These are phyloP conservation scores for Crucihimalaya himalaica DNA, from an alignment of 345 rosid genomes.

Conservation along the genomic window DNA sequence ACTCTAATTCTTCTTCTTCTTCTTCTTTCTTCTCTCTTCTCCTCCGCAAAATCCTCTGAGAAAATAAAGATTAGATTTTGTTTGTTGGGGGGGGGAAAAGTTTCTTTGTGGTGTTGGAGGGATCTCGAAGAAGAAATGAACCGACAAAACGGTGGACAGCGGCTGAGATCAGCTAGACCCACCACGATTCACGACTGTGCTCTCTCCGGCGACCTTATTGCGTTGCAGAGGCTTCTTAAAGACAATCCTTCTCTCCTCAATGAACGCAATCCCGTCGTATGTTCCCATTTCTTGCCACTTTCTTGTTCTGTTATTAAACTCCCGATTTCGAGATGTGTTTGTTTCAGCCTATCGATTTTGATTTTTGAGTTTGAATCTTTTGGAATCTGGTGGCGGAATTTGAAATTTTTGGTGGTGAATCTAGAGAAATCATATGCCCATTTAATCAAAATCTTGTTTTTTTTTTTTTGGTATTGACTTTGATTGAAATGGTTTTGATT, in stretches of 20 bases:
- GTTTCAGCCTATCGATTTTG: not conserved
- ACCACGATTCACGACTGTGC: slow-evolving; percentile 85
- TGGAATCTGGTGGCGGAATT: not conserved
- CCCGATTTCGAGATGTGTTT: not conserved
- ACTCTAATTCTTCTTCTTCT: not conserved
- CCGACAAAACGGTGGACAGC: slow-evolving; percentile 50
- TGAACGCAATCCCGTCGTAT: slow-evolving; percentile 76
- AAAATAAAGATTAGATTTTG: not conserved
- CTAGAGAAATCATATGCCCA: not conserved
- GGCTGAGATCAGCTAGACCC: slow-evolving; percentile 70
- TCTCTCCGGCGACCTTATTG: slow-evolving; percentile 76
- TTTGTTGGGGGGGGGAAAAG: not conserved
- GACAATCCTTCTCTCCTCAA: slow-evolving; percentile 77
- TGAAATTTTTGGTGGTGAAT: not conserved
- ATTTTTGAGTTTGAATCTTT: not conserved
- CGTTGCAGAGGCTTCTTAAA: slow-evolving; percentile 67
- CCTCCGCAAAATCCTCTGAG: not conserved
- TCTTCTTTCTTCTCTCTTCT: not conserved
- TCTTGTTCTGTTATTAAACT: not conserved
- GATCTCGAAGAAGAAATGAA: slow-evolving; percentile 44
- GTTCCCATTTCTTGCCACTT: not conserved
- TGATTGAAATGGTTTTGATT: slow-evolving; percentile 19
- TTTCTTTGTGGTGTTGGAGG: not conserved
- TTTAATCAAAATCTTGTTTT: not conserved
- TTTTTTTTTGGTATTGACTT: not conserved